Conservation (phyloP, 2,329 filamentous ascomycete species). For the Magnaporthales sp. region DNA sequence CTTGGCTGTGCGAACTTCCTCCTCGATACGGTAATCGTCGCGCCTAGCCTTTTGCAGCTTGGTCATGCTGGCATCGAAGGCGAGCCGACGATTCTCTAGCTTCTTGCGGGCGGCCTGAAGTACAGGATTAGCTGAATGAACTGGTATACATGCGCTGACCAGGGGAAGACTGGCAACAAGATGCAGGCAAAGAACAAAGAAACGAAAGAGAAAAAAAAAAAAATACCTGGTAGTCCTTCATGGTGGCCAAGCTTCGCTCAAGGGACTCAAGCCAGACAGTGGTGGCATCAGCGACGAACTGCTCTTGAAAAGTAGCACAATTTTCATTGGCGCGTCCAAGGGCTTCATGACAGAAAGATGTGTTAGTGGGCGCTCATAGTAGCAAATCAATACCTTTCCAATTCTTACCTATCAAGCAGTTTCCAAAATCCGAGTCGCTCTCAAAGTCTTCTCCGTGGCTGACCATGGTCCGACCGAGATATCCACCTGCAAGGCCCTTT, state of each 20-base stretch:
- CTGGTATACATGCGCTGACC: too few species aligned
- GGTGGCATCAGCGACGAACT: slow-evolving; percentile 69
- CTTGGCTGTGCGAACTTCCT: slow-evolving; percentile 83
- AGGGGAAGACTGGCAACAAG: too few species aligned
- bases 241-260: slow-evolving; percentile 80
- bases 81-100: slow-evolving; percentile 79
- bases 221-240: slow-evolving; percentile 93
- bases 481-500: slow-evolving; percentile 70
- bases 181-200: too few species aligned
- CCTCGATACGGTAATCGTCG: slow-evolving; percentile 87
- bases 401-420: slow-evolving; percentile 52
- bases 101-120: slow-evolving; percentile 74
- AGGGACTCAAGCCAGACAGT: slow-evolving; percentile 85
- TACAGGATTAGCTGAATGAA: not conserved
- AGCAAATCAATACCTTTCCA: not conserved
- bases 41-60: slow-evolving; percentile 93
- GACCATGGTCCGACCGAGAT: slow-evolving; percentile 79
- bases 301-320: slow-evolving; percentile 76
- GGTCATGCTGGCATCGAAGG: slow-evolving; percentile 79
- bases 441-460: slow-evolving; percentile 89
- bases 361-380: not conserved
- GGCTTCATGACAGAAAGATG: slow-evolving; percentile 21
- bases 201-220: too few species aligned
- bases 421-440: slow-evolving; percentile 81
- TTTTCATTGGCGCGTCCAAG: slow-evolving; percentile 84